A percentile compares a stretch with the other conserved stretches of the same genome.
phyloP scores from a whole-genome alignment of 2,329 filamentous ascomycete species.

The Beauveria caledonica region DNA sequence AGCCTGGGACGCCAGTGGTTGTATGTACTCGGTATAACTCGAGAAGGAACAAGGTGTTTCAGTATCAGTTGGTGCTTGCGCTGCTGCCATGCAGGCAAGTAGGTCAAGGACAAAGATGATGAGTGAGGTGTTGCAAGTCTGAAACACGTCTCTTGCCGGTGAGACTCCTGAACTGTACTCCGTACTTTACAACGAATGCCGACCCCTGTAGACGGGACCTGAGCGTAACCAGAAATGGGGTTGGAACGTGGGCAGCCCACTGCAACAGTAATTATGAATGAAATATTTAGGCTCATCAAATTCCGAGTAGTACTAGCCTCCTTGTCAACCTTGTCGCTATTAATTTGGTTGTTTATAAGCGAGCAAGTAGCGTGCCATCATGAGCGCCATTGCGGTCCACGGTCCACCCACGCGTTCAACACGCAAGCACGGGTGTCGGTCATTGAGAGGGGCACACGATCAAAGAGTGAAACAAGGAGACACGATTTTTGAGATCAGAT shows the following conservation, averaged over 20 bases:
- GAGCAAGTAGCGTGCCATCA: neutral
- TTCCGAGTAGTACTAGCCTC: neutral
- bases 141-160: slow-evolving; percentile 4
- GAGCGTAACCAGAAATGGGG: neutral
- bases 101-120: neutral
- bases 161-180: neutral
- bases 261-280: neutral
- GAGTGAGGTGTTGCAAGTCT: neutral
- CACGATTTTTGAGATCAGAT: neutral
- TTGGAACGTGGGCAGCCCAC: neutral
- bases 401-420: neutral
- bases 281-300: neutral
- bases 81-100: neutral
- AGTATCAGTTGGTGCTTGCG: neutral
- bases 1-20: no score
- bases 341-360: neutral
- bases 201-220: slow-evolving; percentile 2
- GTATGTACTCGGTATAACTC: no score
- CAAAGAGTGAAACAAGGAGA: neutral
- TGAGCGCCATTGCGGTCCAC: neutral
- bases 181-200: neutral
- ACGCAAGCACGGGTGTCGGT: neutral
- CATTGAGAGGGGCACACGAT: neutral
- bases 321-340: neutral
- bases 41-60: neutral